These are phyloP conservation scores for Teunomyces cretensis DNA, from an alignment of 805 yeast species.

Conservation along the genomic window DNA sequence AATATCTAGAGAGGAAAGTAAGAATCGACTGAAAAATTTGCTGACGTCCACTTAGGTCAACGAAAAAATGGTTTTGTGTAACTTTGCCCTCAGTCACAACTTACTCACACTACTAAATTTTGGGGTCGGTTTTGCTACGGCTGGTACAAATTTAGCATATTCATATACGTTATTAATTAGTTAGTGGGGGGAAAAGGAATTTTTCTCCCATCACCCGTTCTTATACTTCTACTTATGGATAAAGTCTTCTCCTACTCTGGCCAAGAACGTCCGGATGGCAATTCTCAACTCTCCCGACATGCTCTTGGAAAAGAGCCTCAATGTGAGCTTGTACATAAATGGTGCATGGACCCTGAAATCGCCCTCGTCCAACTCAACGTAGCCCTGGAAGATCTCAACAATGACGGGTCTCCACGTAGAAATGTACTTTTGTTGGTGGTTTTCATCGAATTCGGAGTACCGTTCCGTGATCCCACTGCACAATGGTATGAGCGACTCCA, in stretches of 20 bases:
- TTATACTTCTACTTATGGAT: constrained; percentile 9
- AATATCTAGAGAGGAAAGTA: constrained; percentile 4
- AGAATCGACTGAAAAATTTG: constrained; percentile 10
- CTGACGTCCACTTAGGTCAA: constrained; percentile 7
- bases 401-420: constrained; percentile 91
- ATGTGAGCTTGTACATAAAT: constrained; percentile 56
- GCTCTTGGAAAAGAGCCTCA: constrained; percentile 59
- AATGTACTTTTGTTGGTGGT: constrained; percentile 76
- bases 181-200: too few relatives aligned
- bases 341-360: constrained; percentile 66
- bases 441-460: constrained; percentile 70
- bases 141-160: background rate
- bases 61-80: constrained; percentile 9
- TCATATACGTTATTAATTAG: too few relatives aligned
- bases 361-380: constrained; percentile 68
- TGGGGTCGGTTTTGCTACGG: background rate
- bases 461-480: constrained; percentile 71
- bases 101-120: background rate
- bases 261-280: constrained; percentile 59
- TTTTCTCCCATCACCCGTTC: too few relatives aligned
- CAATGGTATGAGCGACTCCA: constrained; percentile 60
- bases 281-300: constrained; percentile 60
- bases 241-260: constrained; percentile 48
- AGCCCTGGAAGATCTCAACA: constrained; percentile 81
- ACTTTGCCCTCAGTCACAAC: constrained; percentile 3